Evolutionary conservation across 1,284 basidiomycete species (phyloP).

Genomic region (Boletus semigastroideus): DNA sequence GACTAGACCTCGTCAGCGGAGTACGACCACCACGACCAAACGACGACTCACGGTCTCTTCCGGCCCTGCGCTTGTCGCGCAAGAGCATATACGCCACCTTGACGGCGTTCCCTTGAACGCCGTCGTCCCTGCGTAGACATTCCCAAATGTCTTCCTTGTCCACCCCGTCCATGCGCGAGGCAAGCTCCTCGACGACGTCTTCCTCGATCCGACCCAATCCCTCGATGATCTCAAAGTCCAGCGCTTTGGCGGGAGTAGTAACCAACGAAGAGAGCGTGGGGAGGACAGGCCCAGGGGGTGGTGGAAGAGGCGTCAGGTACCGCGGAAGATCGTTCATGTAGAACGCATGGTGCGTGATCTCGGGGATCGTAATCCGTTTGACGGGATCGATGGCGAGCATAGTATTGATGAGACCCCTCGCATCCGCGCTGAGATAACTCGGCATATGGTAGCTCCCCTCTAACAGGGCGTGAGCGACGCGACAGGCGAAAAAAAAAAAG

Average conservation of each 20-base stretch:
- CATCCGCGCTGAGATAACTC: conserved; percentile 72
- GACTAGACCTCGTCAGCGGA: conserved; percentile 44
- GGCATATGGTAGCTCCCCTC: conserved; percentile 88
- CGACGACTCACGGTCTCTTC: conserved; percentile 69
- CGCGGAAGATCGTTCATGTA: conserved; percentile 83
- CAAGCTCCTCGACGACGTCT: conserved; percentile 83
- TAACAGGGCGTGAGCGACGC: conserved; percentile 29
- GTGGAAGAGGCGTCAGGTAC: conserved; percentile 84
- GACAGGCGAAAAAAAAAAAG: too few relatives aligned
- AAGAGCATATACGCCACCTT: conserved; percentile 96
- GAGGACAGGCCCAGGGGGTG: conserved; percentile 75
- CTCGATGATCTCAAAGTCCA: conserved; percentile 79
- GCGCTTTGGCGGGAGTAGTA: conserved; percentile 53
- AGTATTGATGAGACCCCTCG: conserved; percentile 72
- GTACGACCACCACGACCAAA: not conserved
- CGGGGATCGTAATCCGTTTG: conserved; percentile 87
- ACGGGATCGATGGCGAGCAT: conserved; percentile 94
- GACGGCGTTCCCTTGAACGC: conserved; percentile 86
- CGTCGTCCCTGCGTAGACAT: conserved; percentile 78
- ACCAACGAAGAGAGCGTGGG: conserved; percentile 71
- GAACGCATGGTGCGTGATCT: conserved; percentile 88
- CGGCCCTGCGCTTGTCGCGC: conserved; percentile 83
- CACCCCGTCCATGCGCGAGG: conserved; percentile 73
- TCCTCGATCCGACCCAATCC: conserved; percentile 89
- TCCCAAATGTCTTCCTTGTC: conserved; percentile 85